Base-by-base conservation (phyloP, 345 rosid genomes). In the Hevea brasiliensis region DNA sequence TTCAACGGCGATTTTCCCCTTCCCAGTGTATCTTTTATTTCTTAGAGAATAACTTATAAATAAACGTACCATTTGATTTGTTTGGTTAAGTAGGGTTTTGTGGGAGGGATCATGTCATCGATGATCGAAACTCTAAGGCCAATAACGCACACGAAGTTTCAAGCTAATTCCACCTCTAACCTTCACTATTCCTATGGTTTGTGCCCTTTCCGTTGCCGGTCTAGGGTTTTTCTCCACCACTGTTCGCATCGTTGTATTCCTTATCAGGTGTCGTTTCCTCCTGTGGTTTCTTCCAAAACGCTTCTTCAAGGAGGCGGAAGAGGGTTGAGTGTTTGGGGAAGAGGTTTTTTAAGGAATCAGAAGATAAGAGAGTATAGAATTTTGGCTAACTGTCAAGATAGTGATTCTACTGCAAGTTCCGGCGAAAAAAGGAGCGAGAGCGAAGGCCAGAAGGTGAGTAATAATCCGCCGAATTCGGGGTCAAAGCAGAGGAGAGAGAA, bases 321-420 rank as follows among this genome's bases (percentile, higher is more conserved):
- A 37, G 66, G 67, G 1, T 50, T 17, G 55, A 50, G n/a, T 41
- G 29, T 64, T 42, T 41, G 67, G 48, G 67, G 67, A 64, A 32
- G 53, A n/a, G 70, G 42, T 17, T 60, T 85, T 55, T 77, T 78
- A 58, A 67, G 74, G 68, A 85, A 47, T 27, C 69, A 73, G 73
- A 80, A 76, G 56, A 54, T 80, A 37, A 81, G 71, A 37, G 88
- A 80, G 57, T 68, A 77, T 18, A 80, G 78, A 65, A 72, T 74
- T 24, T 70, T 87, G 65, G 91, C 90, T n/a, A 83, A 79, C 65
- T 86, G 92, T 76, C 89, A 89, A 80, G 99, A 91, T 20, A 80
- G 85, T 21, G 98, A 91, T 72, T 79, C 67, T 53, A 73, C 80
- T 7, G 53, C 78, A 6, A 51, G 35, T 67, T 68, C 84, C 12